Percentiles rank a stretch among this genome's conserved stretches.
Evolutionary conservation across 345 rosid genomes (phyloP).

Genomic region (Nasturtium officinale): DNA sequence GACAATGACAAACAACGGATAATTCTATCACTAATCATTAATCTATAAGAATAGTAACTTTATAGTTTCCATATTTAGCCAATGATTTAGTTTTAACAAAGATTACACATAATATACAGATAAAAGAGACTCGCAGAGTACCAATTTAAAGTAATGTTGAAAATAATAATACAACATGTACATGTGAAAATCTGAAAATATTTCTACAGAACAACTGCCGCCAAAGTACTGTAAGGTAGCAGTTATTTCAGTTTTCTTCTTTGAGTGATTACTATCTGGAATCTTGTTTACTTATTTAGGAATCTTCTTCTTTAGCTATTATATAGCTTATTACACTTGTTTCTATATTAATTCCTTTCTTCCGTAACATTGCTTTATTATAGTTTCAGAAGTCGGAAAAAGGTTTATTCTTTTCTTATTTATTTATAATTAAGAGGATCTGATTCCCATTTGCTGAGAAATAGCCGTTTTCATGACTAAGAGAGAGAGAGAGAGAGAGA

Average conservation of each 20-base stretch:
- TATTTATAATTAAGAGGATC: not conserved
- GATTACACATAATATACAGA: not conserved
- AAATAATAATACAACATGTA: not conserved
- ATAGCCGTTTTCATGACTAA: not conserved
- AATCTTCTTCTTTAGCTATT: conserved; percentile 36
- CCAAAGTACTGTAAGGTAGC: conserved; percentile 11
- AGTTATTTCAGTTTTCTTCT: conserved; percentile 23
- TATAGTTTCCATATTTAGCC: not conserved
- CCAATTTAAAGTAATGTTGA: not conserved
- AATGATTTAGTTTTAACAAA: not conserved
- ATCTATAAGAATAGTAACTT: too few relatives aligned
- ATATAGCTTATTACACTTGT: conserved; percentile 46
- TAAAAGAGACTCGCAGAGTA: not conserved
- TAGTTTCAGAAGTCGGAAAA: conserved; percentile 30
- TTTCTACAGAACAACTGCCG: conserved; percentile 4
- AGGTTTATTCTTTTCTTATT: not conserved
- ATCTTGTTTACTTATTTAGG: conserved; percentile 2
- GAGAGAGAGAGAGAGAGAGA: conserved; percentile 13
- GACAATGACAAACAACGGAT: not conserved
- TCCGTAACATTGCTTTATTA: conserved; percentile 46
- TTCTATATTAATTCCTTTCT: conserved; percentile 44
- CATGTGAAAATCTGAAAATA: not conserved
- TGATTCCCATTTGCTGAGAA: not conserved
- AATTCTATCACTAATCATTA: too few relatives aligned
- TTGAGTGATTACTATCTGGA: not conserved